A percentile compares a stretch with the other conserved stretches of the same genome.
These are phyloP conservation scores for Apophysomyces trapeziformis DNA, from an alignment of 371 early-diverging fungal genomes.

Conservation along the genomic window DNA sequence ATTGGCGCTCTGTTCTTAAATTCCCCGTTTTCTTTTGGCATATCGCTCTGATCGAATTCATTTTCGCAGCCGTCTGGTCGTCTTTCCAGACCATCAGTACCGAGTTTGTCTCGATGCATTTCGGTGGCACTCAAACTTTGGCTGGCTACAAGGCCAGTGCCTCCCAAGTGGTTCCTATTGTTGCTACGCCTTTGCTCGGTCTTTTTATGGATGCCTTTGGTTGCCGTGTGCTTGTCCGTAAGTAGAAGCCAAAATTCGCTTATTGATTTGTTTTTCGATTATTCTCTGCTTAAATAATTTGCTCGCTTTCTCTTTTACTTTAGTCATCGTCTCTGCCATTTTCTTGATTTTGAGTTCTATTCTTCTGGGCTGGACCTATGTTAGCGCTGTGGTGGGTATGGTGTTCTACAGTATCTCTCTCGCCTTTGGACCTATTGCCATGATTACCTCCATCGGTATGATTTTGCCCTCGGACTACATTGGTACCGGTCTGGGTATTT, in stretches of 20 bases:
- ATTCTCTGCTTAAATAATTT: too few species aligned
- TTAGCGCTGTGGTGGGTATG: slow-evolving; percentile 53
- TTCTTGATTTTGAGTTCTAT: slow-evolving; percentile 48
- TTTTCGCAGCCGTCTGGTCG: slow-evolving; percentile 60
- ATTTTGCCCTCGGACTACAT: slow-evolving; percentile 52
- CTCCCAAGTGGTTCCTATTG: slow-evolving; percentile 57
- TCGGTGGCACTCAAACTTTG: slow-evolving; percentile 37
- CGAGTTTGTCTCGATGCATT: slow-evolving; percentile 48
- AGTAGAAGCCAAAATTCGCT: neutral
- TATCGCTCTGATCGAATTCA: slow-evolving; percentile 49
- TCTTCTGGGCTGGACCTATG: slow-evolving; percentile 48
- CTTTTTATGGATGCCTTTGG: slow-evolving; percentile 58
- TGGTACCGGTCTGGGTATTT: slow-evolving; percentile 61
- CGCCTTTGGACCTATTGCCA: slow-evolving; percentile 57
- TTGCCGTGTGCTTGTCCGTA: slow-evolving; percentile 41
- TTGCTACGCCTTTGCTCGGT: slow-evolving; percentile 60
- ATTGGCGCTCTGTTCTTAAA: slow-evolving; percentile 42
- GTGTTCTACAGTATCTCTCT: slow-evolving; percentile 51
- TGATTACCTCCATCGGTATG: slow-evolving; percentile 59
- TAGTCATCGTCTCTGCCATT: slow-evolving; percentile 40
- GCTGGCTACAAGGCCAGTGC: slow-evolving; percentile 61
- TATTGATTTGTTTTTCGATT: too few species aligned
- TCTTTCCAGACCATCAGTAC: slow-evolving; percentile 57
- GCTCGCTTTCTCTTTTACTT: neutral
- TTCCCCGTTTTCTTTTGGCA: slow-evolving; percentile 58